Evolutionary conservation across 805 yeast species (phyloP).

Genomic region (Zygosaccharomyces siamensis): DNA sequence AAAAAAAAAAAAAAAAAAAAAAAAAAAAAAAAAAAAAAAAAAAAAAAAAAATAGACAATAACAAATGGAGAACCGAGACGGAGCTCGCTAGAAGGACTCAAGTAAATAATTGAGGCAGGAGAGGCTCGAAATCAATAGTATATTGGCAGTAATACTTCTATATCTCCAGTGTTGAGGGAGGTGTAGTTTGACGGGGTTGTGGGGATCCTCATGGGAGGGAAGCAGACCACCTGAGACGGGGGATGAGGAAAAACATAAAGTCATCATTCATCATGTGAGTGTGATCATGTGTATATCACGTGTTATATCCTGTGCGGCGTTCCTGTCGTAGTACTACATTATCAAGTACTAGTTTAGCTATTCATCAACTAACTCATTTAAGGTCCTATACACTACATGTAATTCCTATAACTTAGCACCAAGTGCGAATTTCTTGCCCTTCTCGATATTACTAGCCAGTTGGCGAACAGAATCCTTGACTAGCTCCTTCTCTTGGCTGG

Average conservation of each 20-base stretch:
- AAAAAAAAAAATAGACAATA: too few species aligned
- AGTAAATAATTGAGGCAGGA: background rate
- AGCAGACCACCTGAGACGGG: background rate
- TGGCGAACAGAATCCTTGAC: conserved; percentile 50
- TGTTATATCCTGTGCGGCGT: background rate
- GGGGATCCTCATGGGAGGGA: background rate
- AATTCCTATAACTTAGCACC: conserved; percentile 19
- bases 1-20: too few species aligned
- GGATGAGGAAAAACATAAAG: background rate
- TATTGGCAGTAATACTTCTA: background rate
- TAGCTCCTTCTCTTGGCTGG: conserved; percentile 48
- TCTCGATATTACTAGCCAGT: conserved; percentile 50
- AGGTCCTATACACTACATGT: background rate
- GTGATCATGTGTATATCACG: background rate
- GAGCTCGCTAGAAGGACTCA: background rate
- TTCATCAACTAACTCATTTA: too few species aligned
- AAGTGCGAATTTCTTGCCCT: conserved; percentile 50
- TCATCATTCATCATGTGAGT: background rate
- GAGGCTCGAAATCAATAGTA: background rate
- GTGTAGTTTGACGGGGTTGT: background rate
- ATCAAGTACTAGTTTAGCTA: too few species aligned
- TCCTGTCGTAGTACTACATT: too few species aligned
- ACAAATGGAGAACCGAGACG: background rate
- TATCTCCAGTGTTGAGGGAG: background rate
- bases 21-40: too few species aligned